Percentiles rank a stretch among this genome's conserved stretches.
phyloP scores from a whole-genome alignment of 2,329 filamentous ascomycete species.

The Grosmannia huntii region DNA sequence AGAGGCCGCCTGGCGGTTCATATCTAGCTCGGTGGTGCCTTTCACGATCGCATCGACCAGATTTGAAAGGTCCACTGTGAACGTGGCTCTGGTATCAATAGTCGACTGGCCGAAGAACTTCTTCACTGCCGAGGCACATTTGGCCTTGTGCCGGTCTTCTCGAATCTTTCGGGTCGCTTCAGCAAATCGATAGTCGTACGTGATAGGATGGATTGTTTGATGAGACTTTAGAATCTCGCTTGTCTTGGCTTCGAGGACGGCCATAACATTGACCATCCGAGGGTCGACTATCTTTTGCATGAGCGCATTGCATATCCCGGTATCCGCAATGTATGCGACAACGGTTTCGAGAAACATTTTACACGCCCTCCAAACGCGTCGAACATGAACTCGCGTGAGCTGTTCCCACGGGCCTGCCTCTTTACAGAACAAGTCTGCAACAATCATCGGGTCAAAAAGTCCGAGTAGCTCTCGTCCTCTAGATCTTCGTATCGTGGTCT shows the following conservation, averaged over 20 bases:
- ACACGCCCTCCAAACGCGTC: constrained; percentile 12
- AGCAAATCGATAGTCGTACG: constrained; percentile 25
- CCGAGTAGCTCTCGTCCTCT: constrained; percentile 23
- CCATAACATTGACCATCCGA: constrained; percentile 13
- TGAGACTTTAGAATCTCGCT: constrained; percentile 17
- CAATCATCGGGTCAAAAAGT: constrained; percentile 21
- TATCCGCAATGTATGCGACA: constrained; percentile 13
- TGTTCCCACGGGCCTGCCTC: constrained; percentile 20
- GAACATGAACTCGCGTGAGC: constrained; percentile 10
- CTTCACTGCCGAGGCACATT: neutral
- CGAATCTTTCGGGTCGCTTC: constrained; percentile 21
- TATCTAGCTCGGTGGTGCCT: constrained; percentile 17
- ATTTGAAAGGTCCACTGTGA: neutral
- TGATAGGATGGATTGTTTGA: constrained; percentile 22
- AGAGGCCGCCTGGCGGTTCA: constrained; percentile 23
- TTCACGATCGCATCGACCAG: neutral
- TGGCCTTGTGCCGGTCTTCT: neutral
- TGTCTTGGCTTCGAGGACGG: constrained; percentile 13
- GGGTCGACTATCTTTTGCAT: constrained; percentile 11
- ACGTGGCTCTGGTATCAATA: neutral
- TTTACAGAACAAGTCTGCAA: constrained; percentile 20
- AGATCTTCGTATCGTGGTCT: constrained; percentile 14
- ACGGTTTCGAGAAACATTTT: constrained; percentile 9
- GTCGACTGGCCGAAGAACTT: neutral
- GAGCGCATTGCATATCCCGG: constrained; percentile 12